phyloP scores from a whole-genome alignment of 78 protist genomes.

The Dictyostelium purpureum region DNA sequence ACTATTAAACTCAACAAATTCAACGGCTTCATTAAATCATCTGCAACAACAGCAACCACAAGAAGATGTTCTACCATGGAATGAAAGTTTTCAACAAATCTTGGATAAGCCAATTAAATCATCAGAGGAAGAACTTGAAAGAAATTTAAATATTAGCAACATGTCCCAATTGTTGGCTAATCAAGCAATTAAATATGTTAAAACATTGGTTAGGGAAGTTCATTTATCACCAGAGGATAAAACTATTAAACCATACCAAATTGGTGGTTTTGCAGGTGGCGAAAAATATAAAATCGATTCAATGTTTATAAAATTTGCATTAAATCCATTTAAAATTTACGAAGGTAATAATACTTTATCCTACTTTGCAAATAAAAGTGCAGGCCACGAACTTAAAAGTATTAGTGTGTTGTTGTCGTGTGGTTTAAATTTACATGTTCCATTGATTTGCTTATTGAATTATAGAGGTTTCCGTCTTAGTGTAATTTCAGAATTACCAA shows the following conservation, averaged over 20 bases:
- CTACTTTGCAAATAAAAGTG: constrained; percentile 53
- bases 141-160: constrained; percentile 3
- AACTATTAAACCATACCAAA: constrained; percentile 25
- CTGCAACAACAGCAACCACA: not conserved
- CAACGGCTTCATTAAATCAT: not conserved
- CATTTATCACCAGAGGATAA: constrained; percentile 28
- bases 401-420: constrained; percentile 65
- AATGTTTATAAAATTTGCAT: constrained; percentile 76
- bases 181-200: constrained; percentile 56
- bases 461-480: constrained; percentile 67
- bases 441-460: constrained; percentile 74
- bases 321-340: constrained; percentile 61
- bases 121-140: constrained; percentile 49
- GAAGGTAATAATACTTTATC: constrained; percentile 39
- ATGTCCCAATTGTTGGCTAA: constrained; percentile 43
- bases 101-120: constrained; percentile 60
- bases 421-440: constrained; percentile 74
- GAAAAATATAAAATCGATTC: constrained; percentile 38
- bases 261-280: constrained; percentile 77
- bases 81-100: constrained; percentile 64
- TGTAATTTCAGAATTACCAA: constrained; percentile 76
- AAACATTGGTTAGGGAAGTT: constrained; percentile 64
- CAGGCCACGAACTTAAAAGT: constrained; percentile 72
- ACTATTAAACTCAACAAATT: not conserved
- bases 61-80: constrained; percentile 55